Base-by-base conservation (phyloP, 2,329 filamentous ascomycete genomes). In the Venturia asperata region DNA sequence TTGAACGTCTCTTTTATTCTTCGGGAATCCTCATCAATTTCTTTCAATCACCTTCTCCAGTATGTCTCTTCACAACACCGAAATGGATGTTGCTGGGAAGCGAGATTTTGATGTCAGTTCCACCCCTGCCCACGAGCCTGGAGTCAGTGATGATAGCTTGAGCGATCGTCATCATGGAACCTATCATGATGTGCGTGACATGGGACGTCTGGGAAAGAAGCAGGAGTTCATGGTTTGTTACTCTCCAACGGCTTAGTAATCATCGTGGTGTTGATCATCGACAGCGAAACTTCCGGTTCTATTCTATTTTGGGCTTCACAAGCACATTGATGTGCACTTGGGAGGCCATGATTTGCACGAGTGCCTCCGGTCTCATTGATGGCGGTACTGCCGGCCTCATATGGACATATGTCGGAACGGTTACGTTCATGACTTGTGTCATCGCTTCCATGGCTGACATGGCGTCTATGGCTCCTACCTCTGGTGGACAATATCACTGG, bases 401-500 rank as follows among this genome's bases (percentile, higher is more conserved):
- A 5, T 68, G 64, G 66, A 55, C 41, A 5, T 67, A 60, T 39
- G 10, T 68, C 24, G 45, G 7, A 13, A 63, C 64, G 0, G 52
- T 56, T 15, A 11, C 55, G 30, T 21, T 65, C 1, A 47, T 68
- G 34, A 61, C 52, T 21, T 58, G 52, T 21, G 60, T 64, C 17
- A 66, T 67, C 27, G 60, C 66, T n/a, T 67, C 66, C 5, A 66
- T 68, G 64, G 67, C 67, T 17, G 67, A 68, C 17, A 67, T 68
- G 64, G 63, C 67, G 5, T 68, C 67, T 2, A 68, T 68, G 67
- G 62, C 64, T 1, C 66, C 67, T 3, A 67, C 66, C 34, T 55
- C 66, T n/a, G 66, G 66, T 39, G 76, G 75, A 1, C 76, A 77
- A 66, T 77, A 77, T 41, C 75, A 77, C 62, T 77, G 76, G 67